Evolutionary conservation across 2,329 filamentous ascomycete species (phyloP).

Genomic region (Amauroascus niger): DNA sequence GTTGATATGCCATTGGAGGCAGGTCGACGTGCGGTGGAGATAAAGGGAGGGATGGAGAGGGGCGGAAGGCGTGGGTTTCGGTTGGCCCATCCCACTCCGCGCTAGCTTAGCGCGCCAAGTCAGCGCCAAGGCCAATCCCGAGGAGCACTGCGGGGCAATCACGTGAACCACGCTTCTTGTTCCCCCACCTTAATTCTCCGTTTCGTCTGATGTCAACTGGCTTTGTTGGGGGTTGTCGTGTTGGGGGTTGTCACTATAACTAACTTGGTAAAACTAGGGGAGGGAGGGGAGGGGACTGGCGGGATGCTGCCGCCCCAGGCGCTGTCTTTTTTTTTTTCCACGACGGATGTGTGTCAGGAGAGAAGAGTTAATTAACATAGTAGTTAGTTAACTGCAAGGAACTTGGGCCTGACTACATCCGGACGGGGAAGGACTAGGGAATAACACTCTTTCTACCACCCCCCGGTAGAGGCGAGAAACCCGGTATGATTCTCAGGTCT

Average conservation of each 20-base stretch:
- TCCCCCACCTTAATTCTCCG: slow-evolving; percentile 6
- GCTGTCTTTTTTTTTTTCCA: no score
- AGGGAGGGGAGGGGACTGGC: no score
- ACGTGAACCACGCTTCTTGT: not conserved
- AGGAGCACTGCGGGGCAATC: slow-evolving; percentile 4
- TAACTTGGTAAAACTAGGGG: no score
- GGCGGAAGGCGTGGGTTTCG: not conserved
- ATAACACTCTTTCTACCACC: no score
- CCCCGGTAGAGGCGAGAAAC: no score
- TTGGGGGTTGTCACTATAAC: no score
- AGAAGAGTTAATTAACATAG: no score
- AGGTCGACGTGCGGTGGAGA: not conserved
- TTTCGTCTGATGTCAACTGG: slow-evolving; percentile 5
- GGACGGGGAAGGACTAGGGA: no score
- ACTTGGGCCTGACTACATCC: not conserved
- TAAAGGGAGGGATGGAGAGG: not conserved
- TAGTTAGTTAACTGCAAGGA: not conserved
- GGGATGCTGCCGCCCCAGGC: not conserved
- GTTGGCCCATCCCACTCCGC: slow-evolving; percentile 4
- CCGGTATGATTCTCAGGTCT: not conserved
- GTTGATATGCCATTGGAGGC: not conserved
- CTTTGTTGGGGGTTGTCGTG: no score
- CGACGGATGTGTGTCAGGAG: not conserved
- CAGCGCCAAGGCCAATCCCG: not conserved
- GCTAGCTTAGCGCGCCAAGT: not conserved